A percentile compares a stretch with the other conserved stretches of the same genome.
These are phyloP conservation scores for Fusarium acutatum DNA, from an alignment of 2,329 filamentous ascomycete genomes.

Conservation along the genomic window DNA sequence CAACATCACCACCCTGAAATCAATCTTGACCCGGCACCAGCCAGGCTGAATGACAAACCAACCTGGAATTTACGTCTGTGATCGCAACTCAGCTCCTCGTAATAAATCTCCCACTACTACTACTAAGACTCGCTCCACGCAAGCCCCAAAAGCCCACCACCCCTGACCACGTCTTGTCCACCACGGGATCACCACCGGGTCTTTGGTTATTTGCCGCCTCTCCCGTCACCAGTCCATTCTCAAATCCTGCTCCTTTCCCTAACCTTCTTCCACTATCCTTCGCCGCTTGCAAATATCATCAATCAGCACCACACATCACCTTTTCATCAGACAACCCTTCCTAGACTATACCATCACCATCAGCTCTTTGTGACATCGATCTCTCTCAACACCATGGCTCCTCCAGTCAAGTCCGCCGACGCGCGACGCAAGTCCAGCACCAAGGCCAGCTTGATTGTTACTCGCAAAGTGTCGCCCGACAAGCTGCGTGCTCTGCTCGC, in stretches of 20 bases:
- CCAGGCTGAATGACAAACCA: background rate
- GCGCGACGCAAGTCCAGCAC: slow-evolving; percentile 50
- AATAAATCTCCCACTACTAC: slow-evolving; percentile 36
- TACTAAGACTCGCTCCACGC: slow-evolving; percentile 39
- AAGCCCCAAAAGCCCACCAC: slow-evolving; percentile 44
- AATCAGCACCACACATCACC: background rate
- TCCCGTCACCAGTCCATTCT: slow-evolving; percentile 39
- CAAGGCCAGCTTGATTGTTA: slow-evolving; percentile 56
- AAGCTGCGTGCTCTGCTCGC: slow-evolving; percentile 61
- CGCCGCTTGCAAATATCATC: slow-evolving; percentile 10
- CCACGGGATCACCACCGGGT: slow-evolving; percentile 43
- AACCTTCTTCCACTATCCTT: slow-evolving; percentile 11
- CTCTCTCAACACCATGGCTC: slow-evolving; percentile 44
- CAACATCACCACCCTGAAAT: slow-evolving; percentile 38
- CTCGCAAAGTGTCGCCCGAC: slow-evolving; percentile 60
- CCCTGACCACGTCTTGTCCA: slow-evolving; percentile 42
- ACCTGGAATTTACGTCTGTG: background rate
- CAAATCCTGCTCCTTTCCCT: slow-evolving; percentile 31
- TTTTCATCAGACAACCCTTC: slow-evolving; percentile 4
- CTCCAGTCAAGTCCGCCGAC: slow-evolving; percentile 46
- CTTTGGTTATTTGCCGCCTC: slow-evolving; percentile 40
- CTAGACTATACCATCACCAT: slow-evolving; percentile 13
- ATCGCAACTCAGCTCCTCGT: slow-evolving; percentile 38
- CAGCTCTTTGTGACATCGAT: slow-evolving; percentile 16
- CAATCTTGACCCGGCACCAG: background rate